Evolutionary conservation across 2,329 filamentous ascomycete species (phyloP).

Genomic region (Venturia nashicola): DNA sequence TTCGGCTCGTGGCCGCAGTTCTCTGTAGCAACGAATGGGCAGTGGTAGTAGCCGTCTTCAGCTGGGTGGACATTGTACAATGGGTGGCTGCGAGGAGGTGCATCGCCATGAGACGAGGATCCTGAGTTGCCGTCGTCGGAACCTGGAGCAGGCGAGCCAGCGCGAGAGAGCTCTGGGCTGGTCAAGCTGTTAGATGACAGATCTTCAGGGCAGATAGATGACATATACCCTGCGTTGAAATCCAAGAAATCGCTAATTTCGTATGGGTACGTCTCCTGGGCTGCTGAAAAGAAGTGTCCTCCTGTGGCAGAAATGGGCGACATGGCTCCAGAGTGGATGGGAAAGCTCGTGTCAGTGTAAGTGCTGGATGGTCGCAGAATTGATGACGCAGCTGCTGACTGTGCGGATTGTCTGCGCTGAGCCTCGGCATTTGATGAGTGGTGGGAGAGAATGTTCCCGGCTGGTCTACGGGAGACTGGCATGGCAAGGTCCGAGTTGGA

Average conservation of each 20-base stretch:
- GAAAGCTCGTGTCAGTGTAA: background rate
- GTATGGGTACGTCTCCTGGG: conserved; percentile 1
- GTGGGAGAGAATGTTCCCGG: background rate
- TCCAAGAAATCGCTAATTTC: background rate
- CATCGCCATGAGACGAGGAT: conserved; percentile 12
- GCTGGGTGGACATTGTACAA: conserved; percentile 57
- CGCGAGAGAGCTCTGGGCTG: background rate
- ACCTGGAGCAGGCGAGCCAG: background rate
- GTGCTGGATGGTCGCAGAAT: background rate
- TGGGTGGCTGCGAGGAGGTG: conserved; percentile 40
- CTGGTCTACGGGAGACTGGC: background rate
- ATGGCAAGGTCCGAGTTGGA: background rate
- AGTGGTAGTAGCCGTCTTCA: conserved; percentile 79
- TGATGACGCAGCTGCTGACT: background rate
- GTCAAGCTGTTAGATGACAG: conserved; percentile 1
- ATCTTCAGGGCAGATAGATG: conserved; percentile 1
- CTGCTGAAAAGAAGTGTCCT: background rate
- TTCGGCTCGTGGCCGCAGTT: conserved; percentile 85
- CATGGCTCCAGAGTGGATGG: conserved; percentile 1
- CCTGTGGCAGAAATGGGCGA: background rate
- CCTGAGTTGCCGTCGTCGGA: conserved; percentile 3
- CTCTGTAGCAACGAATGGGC: conserved; percentile 64
- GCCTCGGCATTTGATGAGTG: background rate
- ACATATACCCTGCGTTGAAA: background rate
- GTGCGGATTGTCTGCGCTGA: background rate